phyloP scores from a whole-genome alignment of 169 alveolate genomes.

The Eimeria praecox region DNA sequence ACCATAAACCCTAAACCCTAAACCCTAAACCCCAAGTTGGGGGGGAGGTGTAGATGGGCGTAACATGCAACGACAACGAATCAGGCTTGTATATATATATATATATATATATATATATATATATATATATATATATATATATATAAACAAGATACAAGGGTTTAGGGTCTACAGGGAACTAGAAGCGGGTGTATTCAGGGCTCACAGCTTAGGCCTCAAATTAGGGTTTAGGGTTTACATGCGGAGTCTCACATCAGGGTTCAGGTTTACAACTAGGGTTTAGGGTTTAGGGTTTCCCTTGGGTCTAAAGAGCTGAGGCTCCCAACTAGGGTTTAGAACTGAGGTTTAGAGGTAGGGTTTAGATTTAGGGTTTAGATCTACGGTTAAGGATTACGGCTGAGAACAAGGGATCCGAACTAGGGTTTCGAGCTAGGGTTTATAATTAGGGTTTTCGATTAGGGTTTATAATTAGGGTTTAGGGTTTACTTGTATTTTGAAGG shows the following conservation, averaged over 20 bases:
- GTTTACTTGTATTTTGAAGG: conserved; percentile 95
- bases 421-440: neutral
- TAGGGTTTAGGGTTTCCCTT: neutral
- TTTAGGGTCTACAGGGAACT: neutral
- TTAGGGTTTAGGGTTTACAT: neutral
- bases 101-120: too few relatives aligned
- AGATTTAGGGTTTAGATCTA: neutral
- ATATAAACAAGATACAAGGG: neutral
- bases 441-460: neutral
- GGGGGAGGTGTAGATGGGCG: too few relatives aligned
- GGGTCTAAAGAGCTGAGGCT: neutral
- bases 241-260: too few relatives aligned
- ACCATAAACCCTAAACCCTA: neutral
- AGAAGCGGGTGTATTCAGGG: neutral
- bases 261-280: neutral
- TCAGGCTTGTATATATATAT: too few relatives aligned
- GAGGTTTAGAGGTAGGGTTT: too few relatives aligned
- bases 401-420: neutral
- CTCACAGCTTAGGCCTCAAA: neutral
- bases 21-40: neutral
- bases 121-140: too few relatives aligned
- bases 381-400: neutral
- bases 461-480: neutral
- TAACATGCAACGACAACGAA: neutral
- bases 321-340: neutral